Evolutionary conservation across 179 eudicot species (phyloP).

Genomic region (Vitellaria paradoxa): DNA sequence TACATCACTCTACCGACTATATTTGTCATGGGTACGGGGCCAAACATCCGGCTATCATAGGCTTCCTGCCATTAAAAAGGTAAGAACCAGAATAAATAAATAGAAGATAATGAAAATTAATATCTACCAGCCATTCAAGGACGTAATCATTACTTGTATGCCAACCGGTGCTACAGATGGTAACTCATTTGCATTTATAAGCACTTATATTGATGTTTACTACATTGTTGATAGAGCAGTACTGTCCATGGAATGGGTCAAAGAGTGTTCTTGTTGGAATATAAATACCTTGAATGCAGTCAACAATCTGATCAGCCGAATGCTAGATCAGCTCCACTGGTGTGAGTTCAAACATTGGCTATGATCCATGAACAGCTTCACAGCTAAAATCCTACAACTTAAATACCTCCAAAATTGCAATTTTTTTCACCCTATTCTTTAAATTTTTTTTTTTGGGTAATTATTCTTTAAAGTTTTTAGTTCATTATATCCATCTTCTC

Average conservation of each 20-base stretch:
- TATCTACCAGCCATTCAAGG: not conserved
- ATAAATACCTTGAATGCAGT: not conserved
- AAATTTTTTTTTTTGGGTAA: too few species aligned
- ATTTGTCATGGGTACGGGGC: constrained; percentile 76
- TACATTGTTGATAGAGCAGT: not conserved
- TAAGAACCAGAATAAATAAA: not conserved
- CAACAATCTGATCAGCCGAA: not conserved
- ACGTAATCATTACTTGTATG: not conserved
- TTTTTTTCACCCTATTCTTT: too few species aligned
- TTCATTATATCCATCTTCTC: too few species aligned
- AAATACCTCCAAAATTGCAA: not conserved
- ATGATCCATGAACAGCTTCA: not conserved
- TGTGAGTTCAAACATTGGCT: not conserved
- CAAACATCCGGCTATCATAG: constrained; percentile 76
- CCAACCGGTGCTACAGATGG: not conserved
- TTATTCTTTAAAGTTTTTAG: not conserved
- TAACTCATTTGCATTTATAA: not conserved
- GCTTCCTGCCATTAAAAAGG: constrained; percentile 56
- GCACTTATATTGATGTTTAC: not conserved
- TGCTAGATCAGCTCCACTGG: not conserved
- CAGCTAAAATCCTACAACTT: not conserved
- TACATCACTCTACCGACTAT: constrained; percentile 86
- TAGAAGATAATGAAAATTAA: not conserved
- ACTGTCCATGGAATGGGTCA: not conserved
- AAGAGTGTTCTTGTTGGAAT: not conserved